These are phyloP conservation scores for Boletus patriciae DNA, from an alignment of 768 basidiomycete genomes.

Conservation along the genomic window DNA sequence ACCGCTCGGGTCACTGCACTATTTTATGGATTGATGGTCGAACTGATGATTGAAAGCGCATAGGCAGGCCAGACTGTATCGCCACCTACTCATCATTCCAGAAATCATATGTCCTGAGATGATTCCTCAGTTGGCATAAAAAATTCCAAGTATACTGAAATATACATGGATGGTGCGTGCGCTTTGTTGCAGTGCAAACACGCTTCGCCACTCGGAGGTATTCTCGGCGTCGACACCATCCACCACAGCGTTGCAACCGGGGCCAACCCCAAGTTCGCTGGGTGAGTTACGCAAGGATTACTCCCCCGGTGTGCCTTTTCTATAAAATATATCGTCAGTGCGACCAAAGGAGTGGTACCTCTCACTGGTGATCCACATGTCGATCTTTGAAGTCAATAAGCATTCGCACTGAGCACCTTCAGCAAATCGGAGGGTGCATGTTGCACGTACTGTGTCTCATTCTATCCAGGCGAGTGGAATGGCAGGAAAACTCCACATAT, in stretches of 20 bases:
- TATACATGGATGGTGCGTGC: neutral
- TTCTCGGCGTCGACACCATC: neutral
- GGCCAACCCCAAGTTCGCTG: neutral
- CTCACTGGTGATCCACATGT: neutral
- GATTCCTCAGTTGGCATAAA: neutral
- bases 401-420: neutral
- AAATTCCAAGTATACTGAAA: neutral
- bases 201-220: neutral
- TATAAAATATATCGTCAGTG: neutral
- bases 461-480: neutral
- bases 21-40: neutral
- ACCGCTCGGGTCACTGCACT: neutral
- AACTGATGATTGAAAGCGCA: neutral
- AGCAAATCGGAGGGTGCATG: neutral
- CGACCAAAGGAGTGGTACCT: neutral
- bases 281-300: neutral
- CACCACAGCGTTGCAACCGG: neutral
- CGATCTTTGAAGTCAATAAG: neutral
- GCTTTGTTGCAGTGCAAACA: neutral
- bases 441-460: neutral
- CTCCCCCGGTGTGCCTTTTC: neutral
- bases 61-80: neutral
- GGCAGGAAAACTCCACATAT: neutral
- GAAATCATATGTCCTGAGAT: neutral
- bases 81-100: neutral